Base-by-base conservation (phyloP, 495 filamentous ascomycete genomes). In the Aspergillus saccharolyticus region DNA sequence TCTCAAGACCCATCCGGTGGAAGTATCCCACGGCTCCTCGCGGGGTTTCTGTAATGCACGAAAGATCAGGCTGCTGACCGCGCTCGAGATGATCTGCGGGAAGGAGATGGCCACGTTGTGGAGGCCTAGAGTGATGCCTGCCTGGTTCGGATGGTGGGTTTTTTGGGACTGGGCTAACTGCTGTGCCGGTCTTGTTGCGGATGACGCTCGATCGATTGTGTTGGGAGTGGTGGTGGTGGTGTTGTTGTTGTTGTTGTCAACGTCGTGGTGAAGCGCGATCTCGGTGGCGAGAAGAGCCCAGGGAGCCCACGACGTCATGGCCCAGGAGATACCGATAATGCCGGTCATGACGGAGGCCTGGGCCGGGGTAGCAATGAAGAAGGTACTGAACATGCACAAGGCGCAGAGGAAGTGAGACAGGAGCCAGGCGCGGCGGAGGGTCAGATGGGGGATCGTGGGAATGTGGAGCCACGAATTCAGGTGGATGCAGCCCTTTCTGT, bases 51-150 rank as follows among this genome's bases (percentile, higher is more conserved):
- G 90, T 63, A 90, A 78, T 39, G 80, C 68, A 58, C 79, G 81
- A 74, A 96, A 96, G 55, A 96, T 87, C 47, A 85, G 77, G 65
- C 85, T 89, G 58, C 86, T 87, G 8, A 83, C 81, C n/a, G 95
- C 69, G 44, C 90, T 94, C 12, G 90, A 89, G 24, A 96, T 80
- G 50, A 95, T 88, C 68, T 96, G 90, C 10, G 90, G 90, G 21
- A 89, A 83, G 0, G 89, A 86, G 57, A 96, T 85, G 24, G 89
- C 85, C 71, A 96, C 89, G 69, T 96, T 96, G 73, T 96, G 90
- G 21, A 96, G 85, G 3, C 90, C 90, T 1, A 96, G 78, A 39
- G 95, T 84, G 20, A 95, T 86, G 17, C 90, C 90, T 1, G 90
- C 90, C 71, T 95, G 90, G 63, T 63, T 15, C 59, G 58, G 8